Conservation (phyloP, 805 yeast species). For the Barnettozyma californica region DNA sequence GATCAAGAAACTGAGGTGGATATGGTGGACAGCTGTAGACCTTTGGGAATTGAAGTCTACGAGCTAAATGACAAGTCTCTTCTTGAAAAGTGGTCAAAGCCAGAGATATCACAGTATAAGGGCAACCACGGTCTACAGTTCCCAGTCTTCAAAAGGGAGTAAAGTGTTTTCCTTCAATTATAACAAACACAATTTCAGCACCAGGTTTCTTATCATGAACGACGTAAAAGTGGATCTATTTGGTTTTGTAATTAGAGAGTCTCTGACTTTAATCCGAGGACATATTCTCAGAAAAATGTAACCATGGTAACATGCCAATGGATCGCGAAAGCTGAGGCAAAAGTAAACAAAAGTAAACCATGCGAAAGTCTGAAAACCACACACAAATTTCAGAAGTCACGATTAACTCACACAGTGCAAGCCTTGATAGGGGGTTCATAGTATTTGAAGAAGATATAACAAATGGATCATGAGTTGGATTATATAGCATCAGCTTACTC, state of each 20-base stretch:
- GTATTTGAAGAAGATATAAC: neutral
- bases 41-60: constrained; percentile 58
- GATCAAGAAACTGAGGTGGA: constrained; percentile 38
- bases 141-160: constrained; percentile 22
- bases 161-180: neutral
- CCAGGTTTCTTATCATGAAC: neutral
- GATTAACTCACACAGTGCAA: neutral
- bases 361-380: neutral
- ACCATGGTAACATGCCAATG: neutral
- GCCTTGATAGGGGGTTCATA: neutral
- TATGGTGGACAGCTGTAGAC: constrained; percentile 59
- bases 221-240: neutral
- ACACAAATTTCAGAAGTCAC: neutral
- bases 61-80: constrained; percentile 41
- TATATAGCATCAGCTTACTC: constrained; percentile 22
- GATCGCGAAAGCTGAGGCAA: neutral
- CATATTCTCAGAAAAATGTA: no score
- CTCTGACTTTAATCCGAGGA: no score
- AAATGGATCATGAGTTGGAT: constrained; percentile 21
- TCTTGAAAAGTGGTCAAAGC: constrained; percentile 46
- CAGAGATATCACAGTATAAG: constrained; percentile 44
- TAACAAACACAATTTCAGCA: no score
- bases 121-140: constrained; percentile 49
- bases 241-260: neutral
- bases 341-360: neutral